Conservation (phyloP, 75 land plant species). For the Cupressus sempervirens region DNA sequence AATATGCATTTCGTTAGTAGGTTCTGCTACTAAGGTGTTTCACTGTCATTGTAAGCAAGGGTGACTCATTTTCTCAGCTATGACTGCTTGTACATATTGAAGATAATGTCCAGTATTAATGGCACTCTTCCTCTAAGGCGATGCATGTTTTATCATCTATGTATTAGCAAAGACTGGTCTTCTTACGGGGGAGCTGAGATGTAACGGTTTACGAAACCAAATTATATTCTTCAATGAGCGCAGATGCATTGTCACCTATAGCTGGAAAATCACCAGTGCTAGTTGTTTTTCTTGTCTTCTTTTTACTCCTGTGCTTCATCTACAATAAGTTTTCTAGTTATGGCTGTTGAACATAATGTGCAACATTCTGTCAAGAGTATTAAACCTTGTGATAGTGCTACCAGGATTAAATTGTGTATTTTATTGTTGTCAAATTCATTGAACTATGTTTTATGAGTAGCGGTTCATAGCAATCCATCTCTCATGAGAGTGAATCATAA, state of each 20-base stretch:
- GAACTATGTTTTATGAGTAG: not conserved
- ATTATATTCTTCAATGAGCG: not conserved
- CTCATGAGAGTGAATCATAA: too few species aligned
- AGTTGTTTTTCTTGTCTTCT: not conserved
- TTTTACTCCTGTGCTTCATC: not conserved
- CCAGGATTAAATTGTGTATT: too few species aligned
- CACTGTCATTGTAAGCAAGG: not conserved
- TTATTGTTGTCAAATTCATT: not conserved
- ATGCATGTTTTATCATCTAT: not conserved
- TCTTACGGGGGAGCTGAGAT: not conserved
- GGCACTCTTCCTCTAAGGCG: not conserved
- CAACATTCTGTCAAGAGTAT: not conserved
- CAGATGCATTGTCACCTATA: not conserved
- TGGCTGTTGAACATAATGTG: not conserved
- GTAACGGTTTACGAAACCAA: not conserved
- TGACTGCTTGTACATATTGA: not conserved
- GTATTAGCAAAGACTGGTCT: not conserved
- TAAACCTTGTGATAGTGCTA: too few species aligned
- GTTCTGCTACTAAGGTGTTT: not conserved
- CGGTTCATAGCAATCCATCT: too few species aligned
- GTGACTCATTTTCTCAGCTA: not conserved
- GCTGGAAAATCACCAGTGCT: not conserved
- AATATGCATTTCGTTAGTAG: not conserved
- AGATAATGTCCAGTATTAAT: not conserved
- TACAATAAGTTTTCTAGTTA: not conserved